These are phyloP conservation scores for Coniella vitis DNA, from an alignment of 2,329 filamentous ascomycete genomes.

Conservation along the genomic window DNA sequence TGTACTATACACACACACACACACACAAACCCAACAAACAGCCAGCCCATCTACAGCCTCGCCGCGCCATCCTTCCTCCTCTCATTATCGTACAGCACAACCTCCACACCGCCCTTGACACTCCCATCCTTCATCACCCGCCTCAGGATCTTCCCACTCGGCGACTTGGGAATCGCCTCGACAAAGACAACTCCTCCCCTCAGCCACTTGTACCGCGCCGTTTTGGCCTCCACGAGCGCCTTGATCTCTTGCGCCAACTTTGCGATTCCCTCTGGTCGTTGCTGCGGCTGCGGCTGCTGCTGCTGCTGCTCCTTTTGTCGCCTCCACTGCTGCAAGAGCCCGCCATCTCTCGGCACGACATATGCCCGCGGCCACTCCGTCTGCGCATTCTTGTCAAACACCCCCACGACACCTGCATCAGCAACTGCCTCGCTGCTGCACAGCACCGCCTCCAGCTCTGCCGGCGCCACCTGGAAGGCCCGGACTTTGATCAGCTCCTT, in stretches of 20 bases:
- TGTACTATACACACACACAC: background rate
- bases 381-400: conserved; percentile 45
- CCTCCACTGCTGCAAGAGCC: conserved; percentile 7
- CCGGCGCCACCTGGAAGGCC: conserved; percentile 36
- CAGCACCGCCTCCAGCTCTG: conserved; percentile 33
- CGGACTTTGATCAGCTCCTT: conserved; percentile 52
- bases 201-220: conserved; percentile 59
- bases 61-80: conserved; percentile 33
- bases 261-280: conserved; percentile 24
- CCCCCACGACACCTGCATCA: conserved; percentile 51
- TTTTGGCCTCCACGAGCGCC: conserved; percentile 49
- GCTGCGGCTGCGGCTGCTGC: too few relatives aligned
- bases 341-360: conserved; percentile 34
- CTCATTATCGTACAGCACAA: conserved; percentile 43
- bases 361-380: conserved; percentile 54
- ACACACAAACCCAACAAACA: too few relatives aligned
- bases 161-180: conserved; percentile 63
- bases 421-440: conserved; percentile 26
- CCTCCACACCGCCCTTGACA: conserved; percentile 28
- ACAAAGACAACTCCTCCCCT: conserved; percentile 62
- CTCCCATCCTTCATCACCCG: conserved; percentile 31
- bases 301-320: conserved; percentile 26
- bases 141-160: conserved; percentile 41
- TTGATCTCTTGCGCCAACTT: conserved; percentile 48
- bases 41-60: conserved; percentile 49